These are phyloP conservation scores for Pseudogymnoascus sp. DNA, from an alignment of 2,329 filamentous ascomycete genomes.

Conservation along the genomic window DNA sequence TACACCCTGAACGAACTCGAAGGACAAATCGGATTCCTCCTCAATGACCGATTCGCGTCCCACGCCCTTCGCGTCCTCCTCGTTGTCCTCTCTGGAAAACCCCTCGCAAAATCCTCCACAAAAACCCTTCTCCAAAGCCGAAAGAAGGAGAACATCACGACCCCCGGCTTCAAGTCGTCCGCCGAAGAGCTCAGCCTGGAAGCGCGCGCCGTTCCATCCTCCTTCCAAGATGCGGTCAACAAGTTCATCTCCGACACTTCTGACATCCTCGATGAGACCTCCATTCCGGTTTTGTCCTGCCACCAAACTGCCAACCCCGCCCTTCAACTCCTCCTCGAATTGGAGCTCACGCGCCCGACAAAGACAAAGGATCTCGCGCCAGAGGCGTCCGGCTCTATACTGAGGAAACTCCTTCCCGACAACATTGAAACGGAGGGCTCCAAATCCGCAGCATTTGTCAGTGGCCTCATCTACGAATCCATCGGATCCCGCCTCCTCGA, in stretches of 20 bases:
- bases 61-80: conserved; percentile 83
- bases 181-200: conserved; percentile 40
- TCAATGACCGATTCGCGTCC: conserved; percentile 84
- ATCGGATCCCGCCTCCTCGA: conserved; percentile 88
- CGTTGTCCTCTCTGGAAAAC: conserved; percentile 74
- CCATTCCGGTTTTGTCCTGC: conserved; percentile 73
- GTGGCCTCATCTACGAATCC: conserved; percentile 78
- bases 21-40: conserved; percentile 69
- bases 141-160: conserved; percentile 76
- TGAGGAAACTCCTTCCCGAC: conserved; percentile 72
- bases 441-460: conserved; percentile 73
- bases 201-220: conserved; percentile 60
- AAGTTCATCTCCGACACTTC: conserved; percentile 77
- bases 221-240: conserved; percentile 67
- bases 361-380: conserved; percentile 57
- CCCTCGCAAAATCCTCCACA: conserved; percentile 60
- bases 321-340: conserved; percentile 79
- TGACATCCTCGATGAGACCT: conserved; percentile 65
- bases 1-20: conserved; percentile 82
- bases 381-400: conserved; percentile 45
- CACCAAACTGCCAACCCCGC: conserved; percentile 89
- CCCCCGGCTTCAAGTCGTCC: conserved; percentile 44
- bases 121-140: conserved; percentile 80
- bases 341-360: conserved; percentile 70
- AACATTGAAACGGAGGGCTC: conserved; percentile 65